Base-by-base conservation (phyloP, 2,329 filamentous ascomycete species). In the Calonectria ilicicola region DNA sequence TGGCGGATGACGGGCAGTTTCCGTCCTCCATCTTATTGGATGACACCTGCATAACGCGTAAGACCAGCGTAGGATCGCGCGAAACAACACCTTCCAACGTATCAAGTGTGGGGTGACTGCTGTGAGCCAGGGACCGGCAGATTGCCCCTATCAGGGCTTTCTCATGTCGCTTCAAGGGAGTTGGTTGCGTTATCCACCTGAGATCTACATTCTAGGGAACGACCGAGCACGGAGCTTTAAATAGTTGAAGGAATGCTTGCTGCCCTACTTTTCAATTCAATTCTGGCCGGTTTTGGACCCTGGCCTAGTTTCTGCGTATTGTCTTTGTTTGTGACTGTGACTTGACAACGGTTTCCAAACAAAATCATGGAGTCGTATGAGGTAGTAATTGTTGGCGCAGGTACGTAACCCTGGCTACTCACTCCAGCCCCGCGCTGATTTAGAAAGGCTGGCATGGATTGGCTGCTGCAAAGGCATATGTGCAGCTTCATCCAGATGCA, bases 401-500 rank as follows among this genome's bases (percentile, higher is more conserved):
- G 78, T 80, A 64, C 56, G 74, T 68, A 40, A 1, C 5, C 5
- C 19, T 10, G 2, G 23, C 14, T 26, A 7, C 15, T 15, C 32
- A 38, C 14, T 38, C 5, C 12, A 10, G 53, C 2, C 38, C 35
- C 4, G 14, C 32, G 6, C 32, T 40, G 21, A 60, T 40, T 21
- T 7, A 12, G 14, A n/a, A 5, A 83, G 88, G 88, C 68, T 88
- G 85, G 84, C 85, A 83, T 77, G 90, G 90, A 21, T 85, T 91
- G 9, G 85, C 85, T 2, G 85, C 86, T 2, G 86, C 89, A 40
- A 90, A 89, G 75, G 87, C 88, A 3, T 89, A 89, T 75, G 81
- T 85, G 7, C 83, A 91, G 67, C 74, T 89, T 26, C 82, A 89
- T 66, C 89, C 89, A 0, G 73, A 81, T 5, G 83, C 85, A 65